Conservation (phyloP, 2,329 filamentous ascomycete species). For the Alternaria incomplexa region DNA sequence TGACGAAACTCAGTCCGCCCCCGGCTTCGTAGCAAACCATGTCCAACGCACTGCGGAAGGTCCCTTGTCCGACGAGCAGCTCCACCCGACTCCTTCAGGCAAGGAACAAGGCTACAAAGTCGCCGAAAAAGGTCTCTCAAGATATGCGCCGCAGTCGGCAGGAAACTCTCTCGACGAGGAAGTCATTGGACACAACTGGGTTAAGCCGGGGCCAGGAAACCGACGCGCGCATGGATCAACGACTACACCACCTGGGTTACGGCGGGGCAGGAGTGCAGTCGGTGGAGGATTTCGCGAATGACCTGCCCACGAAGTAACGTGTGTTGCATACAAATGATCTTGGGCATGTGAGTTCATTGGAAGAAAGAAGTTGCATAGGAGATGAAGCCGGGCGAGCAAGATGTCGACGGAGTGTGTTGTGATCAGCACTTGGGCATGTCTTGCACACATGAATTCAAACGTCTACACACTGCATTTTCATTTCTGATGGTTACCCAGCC, state of each 20-base stretch:
- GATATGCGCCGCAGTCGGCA: not conserved
- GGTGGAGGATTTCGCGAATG: too few relatives aligned
- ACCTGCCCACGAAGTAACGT: not conserved
- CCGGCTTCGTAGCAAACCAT: not conserved
- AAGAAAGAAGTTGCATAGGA: not conserved
- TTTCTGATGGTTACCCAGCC: not conserved
- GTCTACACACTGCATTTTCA: not conserved
- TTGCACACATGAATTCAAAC: not conserved
- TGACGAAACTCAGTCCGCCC: not conserved
- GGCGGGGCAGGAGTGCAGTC: not conserved
- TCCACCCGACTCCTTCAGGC: not conserved
- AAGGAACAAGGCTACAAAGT: too few relatives aligned
- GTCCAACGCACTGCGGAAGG: not conserved
- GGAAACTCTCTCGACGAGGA: not conserved
- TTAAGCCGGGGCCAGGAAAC: not conserved
- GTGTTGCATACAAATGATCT: not conserved
- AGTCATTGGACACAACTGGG: not conserved
- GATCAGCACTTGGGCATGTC: not conserved
- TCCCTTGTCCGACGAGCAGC: not conserved
- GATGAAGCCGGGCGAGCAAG: not conserved
- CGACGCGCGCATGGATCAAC: not conserved
- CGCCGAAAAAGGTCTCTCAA: too few relatives aligned
- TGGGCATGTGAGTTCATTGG: not conserved
- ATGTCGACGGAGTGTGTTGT: not conserved
- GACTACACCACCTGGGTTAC: not conserved